Evolutionary conservation across 495 filamentous ascomycete genomes (phyloP).

Genomic region (Astrothelium subdiscretum): DNA sequence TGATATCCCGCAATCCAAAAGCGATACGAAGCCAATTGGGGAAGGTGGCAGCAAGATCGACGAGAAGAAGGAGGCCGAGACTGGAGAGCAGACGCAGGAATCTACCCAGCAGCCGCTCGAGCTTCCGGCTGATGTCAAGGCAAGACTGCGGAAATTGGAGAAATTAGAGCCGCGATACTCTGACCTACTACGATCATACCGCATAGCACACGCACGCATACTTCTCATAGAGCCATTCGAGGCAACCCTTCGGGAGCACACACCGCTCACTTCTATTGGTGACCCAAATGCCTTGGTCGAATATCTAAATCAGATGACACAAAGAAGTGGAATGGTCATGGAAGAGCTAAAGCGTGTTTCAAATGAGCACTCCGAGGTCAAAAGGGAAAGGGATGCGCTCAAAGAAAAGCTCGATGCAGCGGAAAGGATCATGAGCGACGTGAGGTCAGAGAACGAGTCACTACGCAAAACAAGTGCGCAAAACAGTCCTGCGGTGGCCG

Average conservation of each 20-base stretch:
- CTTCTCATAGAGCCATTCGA: slow-evolving; percentile 86
- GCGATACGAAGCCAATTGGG: background rate
- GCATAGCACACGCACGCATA: slow-evolving; percentile 75
- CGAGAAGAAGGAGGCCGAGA: slow-evolving; percentile 10
- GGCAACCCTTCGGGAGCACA: slow-evolving; percentile 77
- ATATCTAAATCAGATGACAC: slow-evolving; percentile 80
- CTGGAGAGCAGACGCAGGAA: slow-evolving; percentile 1
- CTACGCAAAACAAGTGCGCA: slow-evolving; percentile 16
- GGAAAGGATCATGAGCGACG: slow-evolving; percentile 50
- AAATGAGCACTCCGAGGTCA: slow-evolving; percentile 64
- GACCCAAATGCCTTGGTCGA: slow-evolving; percentile 80
- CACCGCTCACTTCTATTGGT: slow-evolving; percentile 73
- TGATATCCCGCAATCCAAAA: slow-evolving; percentile 1
- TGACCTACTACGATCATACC: slow-evolving; percentile 88
- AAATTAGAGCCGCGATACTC: slow-evolving; percentile 60
- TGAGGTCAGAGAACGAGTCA: slow-evolving; percentile 22
- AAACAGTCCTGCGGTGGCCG: slow-evolving; percentile 5
- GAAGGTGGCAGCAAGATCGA: background rate
- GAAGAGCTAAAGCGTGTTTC: slow-evolving; percentile 86
- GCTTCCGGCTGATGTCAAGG: slow-evolving; percentile 60
- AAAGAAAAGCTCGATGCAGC: slow-evolving; percentile 65
- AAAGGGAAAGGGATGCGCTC: slow-evolving; percentile 63
- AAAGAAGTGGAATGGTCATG: slow-evolving; percentile 80
- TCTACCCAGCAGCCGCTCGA: slow-evolving; percentile 28
- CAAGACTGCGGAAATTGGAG: slow-evolving; percentile 63